These are phyloP conservation scores for Haematococcus lacustris DNA, from an alignment of 139 green algal species.

Conservation along the genomic window DNA sequence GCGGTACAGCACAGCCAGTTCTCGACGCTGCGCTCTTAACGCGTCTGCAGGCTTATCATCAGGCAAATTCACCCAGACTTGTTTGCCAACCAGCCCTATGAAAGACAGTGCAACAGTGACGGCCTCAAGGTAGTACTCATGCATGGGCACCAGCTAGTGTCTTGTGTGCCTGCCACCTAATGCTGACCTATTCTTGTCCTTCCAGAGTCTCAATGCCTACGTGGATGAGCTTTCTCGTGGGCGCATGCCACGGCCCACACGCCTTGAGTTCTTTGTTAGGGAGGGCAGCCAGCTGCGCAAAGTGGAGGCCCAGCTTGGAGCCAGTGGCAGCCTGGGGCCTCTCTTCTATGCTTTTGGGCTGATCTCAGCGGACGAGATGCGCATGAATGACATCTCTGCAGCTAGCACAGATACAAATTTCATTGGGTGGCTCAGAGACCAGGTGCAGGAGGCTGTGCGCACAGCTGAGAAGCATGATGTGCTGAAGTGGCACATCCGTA, in stretches of 20 bases:
- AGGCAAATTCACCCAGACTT: conserved; percentile 79
- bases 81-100: conserved; percentile 60
- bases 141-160: too few relatives aligned
- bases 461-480: conserved; percentile 66
- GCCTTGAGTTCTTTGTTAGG: conserved; percentile 57
- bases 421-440: conserved; percentile 64
- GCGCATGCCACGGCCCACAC: conserved; percentile 16
- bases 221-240: conserved; percentile 57
- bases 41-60: conserved; percentile 41
- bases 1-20: too few relatives aligned
- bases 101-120: conserved; percentile 69
- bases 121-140: conserved; percentile 69
- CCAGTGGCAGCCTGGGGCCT: conserved; percentile 61
- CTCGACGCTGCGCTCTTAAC: too few relatives aligned
- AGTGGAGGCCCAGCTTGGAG: conserved; percentile 47
- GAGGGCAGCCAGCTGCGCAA: conserved; percentile 29
- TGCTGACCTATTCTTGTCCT: too few relatives aligned
- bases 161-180: too few relatives aligned
- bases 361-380: conserved; percentile 66
- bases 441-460: conserved; percentile 58
- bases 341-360: conserved; percentile 81
- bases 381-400: conserved; percentile 8
- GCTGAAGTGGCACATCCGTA: conserved; percentile 53
- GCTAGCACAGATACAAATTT: conserved; percentile 49
- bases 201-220: conserved; percentile 70